Conservation (phyloP, 352 stramenopile species). For the Phytophthora pistaciae region DNA sequence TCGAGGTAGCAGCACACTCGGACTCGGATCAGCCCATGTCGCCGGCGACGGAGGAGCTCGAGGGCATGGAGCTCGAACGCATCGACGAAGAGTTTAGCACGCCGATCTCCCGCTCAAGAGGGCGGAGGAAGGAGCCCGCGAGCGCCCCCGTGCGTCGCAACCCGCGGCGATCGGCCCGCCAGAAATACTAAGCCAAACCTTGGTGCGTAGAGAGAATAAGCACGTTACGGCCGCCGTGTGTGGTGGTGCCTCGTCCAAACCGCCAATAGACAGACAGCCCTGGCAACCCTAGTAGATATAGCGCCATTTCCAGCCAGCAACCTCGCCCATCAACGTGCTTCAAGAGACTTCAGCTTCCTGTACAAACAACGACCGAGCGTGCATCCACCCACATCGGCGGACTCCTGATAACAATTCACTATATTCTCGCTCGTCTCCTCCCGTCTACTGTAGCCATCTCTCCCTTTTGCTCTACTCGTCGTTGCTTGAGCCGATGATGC, state of each 20-base stretch:
- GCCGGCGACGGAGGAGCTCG: slow-evolving; percentile 68
- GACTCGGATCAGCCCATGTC: slow-evolving; percentile 48
- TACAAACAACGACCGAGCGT: slow-evolving; percentile 1
- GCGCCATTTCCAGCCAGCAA: slow-evolving; percentile 13
- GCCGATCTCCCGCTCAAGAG: slow-evolving; percentile 58
- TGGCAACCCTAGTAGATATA: slow-evolving; percentile 24
- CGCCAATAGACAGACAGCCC: slow-evolving; percentile 22
- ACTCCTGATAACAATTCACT: slow-evolving; percentile 14
- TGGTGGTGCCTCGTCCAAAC: neutral
- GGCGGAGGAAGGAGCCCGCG: slow-evolving; percentile 63
- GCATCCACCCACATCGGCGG: neutral
- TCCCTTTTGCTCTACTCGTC: slow-evolving; percentile 13
- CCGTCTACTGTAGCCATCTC: neutral
- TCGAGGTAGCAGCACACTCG: slow-evolving; percentile 36
- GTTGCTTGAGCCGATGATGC: slow-evolving; percentile 61
- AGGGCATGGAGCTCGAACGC: slow-evolving; percentile 77
- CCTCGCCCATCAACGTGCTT: neutral
- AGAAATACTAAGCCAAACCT: slow-evolving; percentile 68
- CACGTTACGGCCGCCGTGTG: neutral
- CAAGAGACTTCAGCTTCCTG: neutral
- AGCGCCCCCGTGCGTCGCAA: slow-evolving; percentile 79
- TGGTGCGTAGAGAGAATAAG: slow-evolving; percentile 29
- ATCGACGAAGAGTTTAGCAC: slow-evolving; percentile 89
- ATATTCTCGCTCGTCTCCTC: slow-evolving; percentile 10
- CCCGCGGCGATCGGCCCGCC: slow-evolving; percentile 69